Percentiles rank a stretch among this genome's conserved stretches.
Conservation (phyloP, 306 rosid genomes). For the Vigna reflexopilosa region DNA sequence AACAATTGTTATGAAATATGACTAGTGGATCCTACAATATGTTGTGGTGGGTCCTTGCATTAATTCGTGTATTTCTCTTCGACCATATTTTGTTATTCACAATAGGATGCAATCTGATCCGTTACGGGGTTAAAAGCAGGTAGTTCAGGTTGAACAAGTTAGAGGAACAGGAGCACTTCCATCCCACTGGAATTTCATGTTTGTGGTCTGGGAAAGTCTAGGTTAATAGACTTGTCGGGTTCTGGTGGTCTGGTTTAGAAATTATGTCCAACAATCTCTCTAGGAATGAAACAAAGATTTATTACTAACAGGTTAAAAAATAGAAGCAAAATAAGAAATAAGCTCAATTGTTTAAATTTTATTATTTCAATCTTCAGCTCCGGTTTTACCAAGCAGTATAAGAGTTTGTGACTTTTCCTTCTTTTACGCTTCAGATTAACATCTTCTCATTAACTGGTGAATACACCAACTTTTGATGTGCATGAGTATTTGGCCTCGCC, state of each 20-base stretch:
- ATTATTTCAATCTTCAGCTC: neutral
- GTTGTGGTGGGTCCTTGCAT: too few relatives aligned
- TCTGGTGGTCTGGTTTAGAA: slow-evolving; percentile 4
- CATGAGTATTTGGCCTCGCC: slow-evolving; percentile 17
- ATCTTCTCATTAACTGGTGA: neutral
- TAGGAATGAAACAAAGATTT: neutral
- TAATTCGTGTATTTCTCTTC: too few relatives aligned
- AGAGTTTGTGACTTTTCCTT: neutral
- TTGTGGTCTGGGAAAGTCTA: slow-evolving; percentile 26
- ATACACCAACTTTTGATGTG: slow-evolving; percentile 1
- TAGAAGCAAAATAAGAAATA: neutral
- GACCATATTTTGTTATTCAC: too few relatives aligned
- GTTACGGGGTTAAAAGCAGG: slow-evolving; percentile 4
- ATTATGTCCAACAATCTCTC: neutral
- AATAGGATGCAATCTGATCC: neutral
- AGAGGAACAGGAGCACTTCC: slow-evolving; percentile 6
- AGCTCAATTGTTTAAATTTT: neutral
- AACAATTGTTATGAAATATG: neutral
- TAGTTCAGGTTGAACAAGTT: slow-evolving; percentile 17
- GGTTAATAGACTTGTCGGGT: slow-evolving; percentile 7
- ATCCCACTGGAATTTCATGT: slow-evolving; percentile 23
- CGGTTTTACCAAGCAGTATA: neutral
- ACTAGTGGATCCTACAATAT: too few relatives aligned
- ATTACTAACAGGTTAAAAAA: neutral
- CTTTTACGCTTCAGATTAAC: slow-evolving; percentile 3